Evolutionary conservation across 2,329 filamentous ascomycete species (phyloP).

Genomic region (Ascochyta pisi): DNA sequence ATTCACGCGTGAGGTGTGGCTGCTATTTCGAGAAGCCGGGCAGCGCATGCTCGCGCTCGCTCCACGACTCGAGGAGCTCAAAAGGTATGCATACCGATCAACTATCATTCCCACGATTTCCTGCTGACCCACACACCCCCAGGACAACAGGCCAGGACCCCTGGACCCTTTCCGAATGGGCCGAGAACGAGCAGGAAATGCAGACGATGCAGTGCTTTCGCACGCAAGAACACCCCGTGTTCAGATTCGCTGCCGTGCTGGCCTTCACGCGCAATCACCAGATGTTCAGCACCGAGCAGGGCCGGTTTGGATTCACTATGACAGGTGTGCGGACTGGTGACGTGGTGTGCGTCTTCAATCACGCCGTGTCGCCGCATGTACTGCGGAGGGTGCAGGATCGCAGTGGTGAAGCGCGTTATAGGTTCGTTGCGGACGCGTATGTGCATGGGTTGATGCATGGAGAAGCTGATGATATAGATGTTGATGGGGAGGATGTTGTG

Average conservation of each 20-base stretch:
- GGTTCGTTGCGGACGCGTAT: conserved; percentile 15
- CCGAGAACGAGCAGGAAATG: not conserved
- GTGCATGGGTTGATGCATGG: conserved; percentile 12
- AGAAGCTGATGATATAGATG: conserved; percentile 11
- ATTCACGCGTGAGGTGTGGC: not conserved
- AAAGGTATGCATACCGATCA: not conserved
- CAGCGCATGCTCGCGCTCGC: not conserved
- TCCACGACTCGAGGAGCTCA: not conserved
- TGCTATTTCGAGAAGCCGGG: not conserved
- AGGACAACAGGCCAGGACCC: not conserved
- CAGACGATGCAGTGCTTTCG: not conserved
- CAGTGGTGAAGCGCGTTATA: not conserved
- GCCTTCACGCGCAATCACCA: conserved; percentile 1
- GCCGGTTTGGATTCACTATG: not conserved
- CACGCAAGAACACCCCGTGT: not conserved
- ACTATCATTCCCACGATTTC: not conserved
- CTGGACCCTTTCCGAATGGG: conserved; percentile 2
- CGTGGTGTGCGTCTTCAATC: conserved; percentile 11
- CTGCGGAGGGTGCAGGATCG: not conserved
- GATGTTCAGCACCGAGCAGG: not conserved
- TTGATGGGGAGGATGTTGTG: conserved; percentile 6
- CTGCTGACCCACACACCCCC: not conserved
- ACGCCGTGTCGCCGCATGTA: not conserved
- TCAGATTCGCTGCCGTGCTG: not conserved
- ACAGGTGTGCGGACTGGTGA: conserved; percentile 2